Conservation (phyloP, 345 rosid genomes). For the Crucihimalaya himalaica region DNA sequence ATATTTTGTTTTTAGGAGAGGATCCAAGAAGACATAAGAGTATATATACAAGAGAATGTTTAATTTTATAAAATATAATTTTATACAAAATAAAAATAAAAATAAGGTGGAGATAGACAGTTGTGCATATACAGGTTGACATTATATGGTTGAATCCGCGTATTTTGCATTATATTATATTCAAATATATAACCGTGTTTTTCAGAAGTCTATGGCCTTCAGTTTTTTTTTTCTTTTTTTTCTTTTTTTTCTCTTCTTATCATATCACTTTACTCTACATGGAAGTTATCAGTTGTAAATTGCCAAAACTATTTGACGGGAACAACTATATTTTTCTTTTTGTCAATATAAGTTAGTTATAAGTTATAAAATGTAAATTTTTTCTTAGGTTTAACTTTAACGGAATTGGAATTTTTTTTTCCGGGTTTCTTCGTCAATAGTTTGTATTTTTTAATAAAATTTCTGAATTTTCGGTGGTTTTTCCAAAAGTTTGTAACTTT, state of each 20-base stretch:
- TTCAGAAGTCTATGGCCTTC: constrained; percentile 18
- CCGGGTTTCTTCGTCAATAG: too few relatives aligned
- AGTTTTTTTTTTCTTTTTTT: background rate
- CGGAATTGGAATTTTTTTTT: background rate
- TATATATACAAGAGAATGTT: constrained; percentile 38
- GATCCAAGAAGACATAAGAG: constrained; percentile 18
- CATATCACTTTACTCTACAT: constrained; percentile 14
- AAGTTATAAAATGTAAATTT: background rate
- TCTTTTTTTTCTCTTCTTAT: background rate
- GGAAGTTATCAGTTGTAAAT: constrained; percentile 18
- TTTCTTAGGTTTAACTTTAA: constrained; percentile 8
- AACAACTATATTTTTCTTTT: background rate
- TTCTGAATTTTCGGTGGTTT: too few relatives aligned
- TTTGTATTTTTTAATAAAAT: too few relatives aligned
- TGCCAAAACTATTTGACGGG: background rate
- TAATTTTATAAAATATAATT: too few relatives aligned
- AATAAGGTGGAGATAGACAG: constrained; percentile 43
- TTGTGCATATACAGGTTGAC: constrained; percentile 40
- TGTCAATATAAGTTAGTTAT: constrained; percentile 19
- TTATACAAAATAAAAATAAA: too few relatives aligned
- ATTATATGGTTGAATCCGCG: constrained; percentile 41
- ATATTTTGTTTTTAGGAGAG: constrained; percentile 13
- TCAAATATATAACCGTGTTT: constrained; percentile 29
- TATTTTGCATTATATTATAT: constrained; percentile 24
- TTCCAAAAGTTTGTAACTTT: too few relatives aligned